Conservation (phyloP, 2,329 filamentous ascomycete species). For the Pezicula radicicola region DNA sequence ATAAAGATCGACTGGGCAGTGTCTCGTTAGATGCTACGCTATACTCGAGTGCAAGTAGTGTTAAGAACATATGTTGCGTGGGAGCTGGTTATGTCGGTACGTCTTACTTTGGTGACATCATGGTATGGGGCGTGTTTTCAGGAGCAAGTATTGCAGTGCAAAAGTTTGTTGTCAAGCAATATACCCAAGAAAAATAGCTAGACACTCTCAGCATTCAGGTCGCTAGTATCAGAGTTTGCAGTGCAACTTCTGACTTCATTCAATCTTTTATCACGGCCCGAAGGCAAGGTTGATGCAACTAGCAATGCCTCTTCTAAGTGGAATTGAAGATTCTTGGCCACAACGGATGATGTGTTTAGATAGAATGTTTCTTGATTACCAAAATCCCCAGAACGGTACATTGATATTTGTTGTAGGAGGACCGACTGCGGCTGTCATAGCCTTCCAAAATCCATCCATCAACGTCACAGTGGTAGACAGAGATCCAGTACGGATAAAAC, state of each 20-base stretch:
- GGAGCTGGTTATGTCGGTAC: conserved; percentile 74
- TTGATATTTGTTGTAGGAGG: conserved; percentile 44
- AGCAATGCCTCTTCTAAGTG: too few relatives aligned
- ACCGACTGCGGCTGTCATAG: conserved; percentile 72
- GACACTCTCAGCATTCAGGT: too few relatives aligned
- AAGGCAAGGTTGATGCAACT: too few relatives aligned
- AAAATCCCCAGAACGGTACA: too few relatives aligned
- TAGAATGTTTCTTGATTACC: too few relatives aligned
- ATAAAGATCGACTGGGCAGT: conserved; percentile 1
- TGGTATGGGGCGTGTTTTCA: background rate
- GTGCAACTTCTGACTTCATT: too few relatives aligned
- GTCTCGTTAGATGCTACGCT: conserved; percentile 5
- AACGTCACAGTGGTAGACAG: conserved; percentile 73
- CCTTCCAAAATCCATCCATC: conserved; percentile 68
- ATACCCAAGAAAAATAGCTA: background rate
- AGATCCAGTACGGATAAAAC: conserved; percentile 60
- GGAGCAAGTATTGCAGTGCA: background rate
- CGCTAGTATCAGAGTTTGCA: too few relatives aligned
- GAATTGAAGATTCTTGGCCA: too few relatives aligned
- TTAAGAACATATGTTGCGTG: conserved; percentile 67
- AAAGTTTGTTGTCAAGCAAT: background rate
- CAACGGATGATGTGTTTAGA: too few relatives aligned
- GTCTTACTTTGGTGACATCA: conserved; percentile 26
- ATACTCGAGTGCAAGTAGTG: conserved; percentile 3
- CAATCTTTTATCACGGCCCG: too few relatives aligned